Conservation (phyloP, 768 basidiomycete genomes). For the Royoungia palumana region DNA sequence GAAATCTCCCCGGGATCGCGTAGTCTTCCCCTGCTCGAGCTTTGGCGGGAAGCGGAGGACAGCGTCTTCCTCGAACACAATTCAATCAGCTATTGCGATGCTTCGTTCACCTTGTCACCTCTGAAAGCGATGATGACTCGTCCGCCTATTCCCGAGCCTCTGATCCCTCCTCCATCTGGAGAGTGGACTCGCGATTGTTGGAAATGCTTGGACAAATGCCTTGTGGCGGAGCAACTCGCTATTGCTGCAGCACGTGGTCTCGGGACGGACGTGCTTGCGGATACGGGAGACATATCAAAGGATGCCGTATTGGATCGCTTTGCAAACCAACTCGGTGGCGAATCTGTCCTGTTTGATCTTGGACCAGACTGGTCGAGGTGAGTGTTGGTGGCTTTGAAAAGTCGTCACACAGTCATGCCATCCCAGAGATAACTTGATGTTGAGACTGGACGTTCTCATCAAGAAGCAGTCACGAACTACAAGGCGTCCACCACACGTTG, state of each 20-base stretch:
- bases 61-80: conserved; percentile 28
- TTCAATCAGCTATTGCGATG: conserved; percentile 13
- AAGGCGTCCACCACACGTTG: not conserved
- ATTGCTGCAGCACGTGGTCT: conserved; percentile 35
- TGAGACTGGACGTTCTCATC: conserved; percentile 32
- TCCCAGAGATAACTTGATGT: conserved; percentile 19
- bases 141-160: not conserved
- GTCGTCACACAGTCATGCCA: not conserved
- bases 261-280: conserved; percentile 40
- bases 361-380: conserved; percentile 60
- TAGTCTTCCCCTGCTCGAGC: conserved; percentile 29
- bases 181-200: conserved; percentile 76
- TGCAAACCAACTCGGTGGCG: conserved; percentile 46
- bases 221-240: conserved; percentile 65
- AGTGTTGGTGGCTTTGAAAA: conserved; percentile 12
- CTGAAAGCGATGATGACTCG: conserved; percentile 1
- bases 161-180: conserved; percentile 10
- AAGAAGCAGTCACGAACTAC: conserved; percentile 24
- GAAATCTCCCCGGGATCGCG: conserved; percentile 31
- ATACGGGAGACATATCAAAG: conserved; percentile 50
- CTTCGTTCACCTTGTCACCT: conserved; percentile 18
- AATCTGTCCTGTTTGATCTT: conserved; percentile 34
- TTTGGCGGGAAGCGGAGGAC: conserved; percentile 30
- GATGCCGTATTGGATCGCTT: conserved; percentile 64
- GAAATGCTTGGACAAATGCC: conserved; percentile 76